Evolutionary conservation across 1,139 yeast species (phyloP), one percentile per base, ranked within the genome.

Genomic region (Casaregolazyma suthepensis): DNA sequence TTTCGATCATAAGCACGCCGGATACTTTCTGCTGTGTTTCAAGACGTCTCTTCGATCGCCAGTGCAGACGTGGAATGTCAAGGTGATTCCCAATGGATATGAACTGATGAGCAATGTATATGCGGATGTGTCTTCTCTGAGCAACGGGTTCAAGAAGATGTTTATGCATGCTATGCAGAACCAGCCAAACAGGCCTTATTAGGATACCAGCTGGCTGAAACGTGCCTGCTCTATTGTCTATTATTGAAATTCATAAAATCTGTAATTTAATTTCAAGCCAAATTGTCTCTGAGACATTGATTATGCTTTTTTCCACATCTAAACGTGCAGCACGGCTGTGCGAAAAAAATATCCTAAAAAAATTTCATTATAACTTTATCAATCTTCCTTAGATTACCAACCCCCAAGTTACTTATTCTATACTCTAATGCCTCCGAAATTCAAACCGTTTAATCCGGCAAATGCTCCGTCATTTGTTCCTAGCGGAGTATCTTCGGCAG

Each of bases 1-100:
- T 67, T 85, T 83, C 69, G 96, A 93, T 69, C 90, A 88, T 70
- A 87, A 85, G 66, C 82, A 85, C 46, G 96, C 99, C 0, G 99
- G 99, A 20, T 89, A 91, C 81, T 90, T 93, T 69, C 77, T 83
- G 63, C 75, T 93, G 56, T 78, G 91, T 70, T 93, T 91, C 77
- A 93, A 91, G 71, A 78, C 82, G 22, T 87, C 83, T 61, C 85
- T 82, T 29, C 76, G 76, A 56, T 81, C 95, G 17, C 84, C 87
- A 43, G 78, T 90, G 46, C 82, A 83, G 61, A 83, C 89, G 3
- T 89, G 97, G 96, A 88, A 88, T 64, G 96, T 93, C 43, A 86
- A 83, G 70, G 89, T 90, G 12, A 85, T 87, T 53, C 90, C 94
- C 38, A 85, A 85, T 58, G 98, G 98, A 5, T 93, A 81, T 67